phyloP scores from a whole-genome alignment of 1,139 yeast species.

The Pichia sp. region DNA sequence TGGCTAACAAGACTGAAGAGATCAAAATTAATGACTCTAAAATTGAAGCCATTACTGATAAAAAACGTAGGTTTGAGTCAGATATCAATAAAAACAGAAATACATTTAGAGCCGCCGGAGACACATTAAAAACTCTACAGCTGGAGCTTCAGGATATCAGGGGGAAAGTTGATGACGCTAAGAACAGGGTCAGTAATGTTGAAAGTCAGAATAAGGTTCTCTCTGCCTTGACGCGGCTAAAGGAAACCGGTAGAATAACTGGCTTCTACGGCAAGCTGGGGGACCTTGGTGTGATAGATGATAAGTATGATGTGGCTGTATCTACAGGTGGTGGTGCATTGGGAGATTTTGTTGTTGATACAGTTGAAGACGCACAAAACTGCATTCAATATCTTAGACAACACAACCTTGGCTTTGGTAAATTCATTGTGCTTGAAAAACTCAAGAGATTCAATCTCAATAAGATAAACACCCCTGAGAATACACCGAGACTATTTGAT shows the following conservation, averaged over 20 bases:
- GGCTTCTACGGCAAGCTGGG: slow-evolving; percentile 93
- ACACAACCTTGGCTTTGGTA: slow-evolving; percentile 82
- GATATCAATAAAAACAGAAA: slow-evolving; percentile 2
- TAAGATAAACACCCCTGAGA: slow-evolving; percentile 66
- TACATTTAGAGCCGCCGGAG: slow-evolving; percentile 19
- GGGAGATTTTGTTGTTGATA: slow-evolving; percentile 90
- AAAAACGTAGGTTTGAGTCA: slow-evolving; percentile 3
- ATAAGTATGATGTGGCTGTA: slow-evolving; percentile 82
- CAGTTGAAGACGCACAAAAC: slow-evolving; percentile 87
- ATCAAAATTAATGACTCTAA: slow-evolving; percentile 29
- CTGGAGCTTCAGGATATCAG: slow-evolving; percentile 47
- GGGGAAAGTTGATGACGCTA: slow-evolving; percentile 61
- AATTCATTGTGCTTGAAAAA: slow-evolving; percentile 75
- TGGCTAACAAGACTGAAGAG: slow-evolving; percentile 38
- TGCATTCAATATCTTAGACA: slow-evolving; percentile 85
- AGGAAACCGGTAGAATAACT: slow-evolving; percentile 72
- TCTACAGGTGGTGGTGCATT: slow-evolving; percentile 93
- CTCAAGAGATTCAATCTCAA: slow-evolving; percentile 55
- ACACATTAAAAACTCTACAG: slow-evolving; percentile 45
- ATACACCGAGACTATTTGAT: slow-evolving; percentile 79
- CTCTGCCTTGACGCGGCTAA: slow-evolving; percentile 58
- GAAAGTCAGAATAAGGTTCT: slow-evolving; percentile 73
- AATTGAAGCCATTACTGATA: slow-evolving; percentile 4
- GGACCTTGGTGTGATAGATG: slow-evolving; percentile 82
- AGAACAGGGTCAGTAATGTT: slow-evolving; percentile 44